Evolutionary conservation across 768 basidiomycete genomes (phyloP).

Genomic region (Tricholoma matsutake): DNA sequence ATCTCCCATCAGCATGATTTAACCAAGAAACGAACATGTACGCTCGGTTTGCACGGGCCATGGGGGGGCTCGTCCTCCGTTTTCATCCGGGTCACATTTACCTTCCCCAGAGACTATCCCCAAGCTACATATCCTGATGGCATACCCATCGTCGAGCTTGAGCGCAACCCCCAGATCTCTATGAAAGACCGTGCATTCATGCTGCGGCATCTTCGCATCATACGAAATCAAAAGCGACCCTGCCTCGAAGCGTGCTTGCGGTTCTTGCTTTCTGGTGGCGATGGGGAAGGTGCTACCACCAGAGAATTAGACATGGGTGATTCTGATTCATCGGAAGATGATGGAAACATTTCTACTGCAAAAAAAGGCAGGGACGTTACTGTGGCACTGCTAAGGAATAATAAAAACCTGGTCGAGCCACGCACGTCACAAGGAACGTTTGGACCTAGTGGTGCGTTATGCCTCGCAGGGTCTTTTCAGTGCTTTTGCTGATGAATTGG

Average conservation of each 20-base stretch:
- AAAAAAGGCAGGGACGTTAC: conserved; percentile 47
- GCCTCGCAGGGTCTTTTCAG: background rate
- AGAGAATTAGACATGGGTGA: conserved; percentile 43
- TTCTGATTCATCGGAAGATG: conserved; percentile 53
- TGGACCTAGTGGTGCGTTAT: conserved; percentile 73
- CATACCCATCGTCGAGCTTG: conserved; percentile 75
- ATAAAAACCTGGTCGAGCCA: conserved; percentile 81
- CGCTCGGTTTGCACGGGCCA: conserved; percentile 82
- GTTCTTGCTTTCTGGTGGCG: conserved; percentile 73
- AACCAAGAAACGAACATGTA: conserved; percentile 73
- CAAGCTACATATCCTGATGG: conserved; percentile 57
- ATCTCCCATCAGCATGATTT: conserved; percentile 52
- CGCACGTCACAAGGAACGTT: conserved; percentile 86
- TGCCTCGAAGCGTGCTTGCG: conserved; percentile 83
- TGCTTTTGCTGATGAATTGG: conserved; percentile 5
- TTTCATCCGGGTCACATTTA: conserved; percentile 86
- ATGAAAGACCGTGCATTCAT: conserved; percentile 76
- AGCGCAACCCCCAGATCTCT: conserved; percentile 78
- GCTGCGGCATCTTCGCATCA: conserved; percentile 67
- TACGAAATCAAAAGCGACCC: conserved; percentile 71
- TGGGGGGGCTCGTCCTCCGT: conserved; percentile 87
- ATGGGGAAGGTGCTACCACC: conserved; percentile 48
- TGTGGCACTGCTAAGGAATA: conserved; percentile 52
- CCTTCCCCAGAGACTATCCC: conserved; percentile 84
- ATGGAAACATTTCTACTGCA: conserved; percentile 47